Evolutionary conservation across 1,139 yeast species (phyloP).

Genomic region (Taphrina pruni): DNA sequence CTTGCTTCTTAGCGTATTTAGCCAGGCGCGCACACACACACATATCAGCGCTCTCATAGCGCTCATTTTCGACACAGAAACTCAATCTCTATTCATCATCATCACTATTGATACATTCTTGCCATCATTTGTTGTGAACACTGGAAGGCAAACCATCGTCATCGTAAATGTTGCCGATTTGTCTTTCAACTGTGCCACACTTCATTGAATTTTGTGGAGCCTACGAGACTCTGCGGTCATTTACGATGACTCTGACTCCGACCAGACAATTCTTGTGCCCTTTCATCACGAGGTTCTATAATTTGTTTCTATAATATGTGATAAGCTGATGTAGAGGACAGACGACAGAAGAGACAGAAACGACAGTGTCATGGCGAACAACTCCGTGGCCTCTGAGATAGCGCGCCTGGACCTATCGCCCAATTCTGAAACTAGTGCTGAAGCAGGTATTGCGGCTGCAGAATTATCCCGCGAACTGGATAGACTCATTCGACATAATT

Average conservation of each 20-base stretch:
- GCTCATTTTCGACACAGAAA: background rate
- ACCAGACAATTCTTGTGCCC: background rate
- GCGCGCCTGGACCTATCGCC: too few relatives aligned
- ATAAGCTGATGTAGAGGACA: background rate
- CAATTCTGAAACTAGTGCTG: too few relatives aligned
- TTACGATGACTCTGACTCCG: background rate
- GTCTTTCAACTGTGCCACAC: too few relatives aligned
- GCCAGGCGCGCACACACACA: background rate
- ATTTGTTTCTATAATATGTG: background rate
- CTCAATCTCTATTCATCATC: background rate
- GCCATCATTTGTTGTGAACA: too few relatives aligned
- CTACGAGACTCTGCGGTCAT: too few relatives aligned
- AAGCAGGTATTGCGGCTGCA: too few relatives aligned
- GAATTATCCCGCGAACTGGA: background rate
- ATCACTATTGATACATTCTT: background rate
- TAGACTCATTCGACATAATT: background rate
- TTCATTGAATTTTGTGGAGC: too few relatives aligned
- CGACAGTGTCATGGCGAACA: too few relatives aligned
- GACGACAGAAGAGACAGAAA: background rate
- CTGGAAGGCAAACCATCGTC: too few relatives aligned
- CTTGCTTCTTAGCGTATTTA: background rate
- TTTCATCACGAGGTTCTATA: background rate
- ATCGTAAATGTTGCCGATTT: too few relatives aligned
- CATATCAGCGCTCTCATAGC: slow-evolving; percentile 2
- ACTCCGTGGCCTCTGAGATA: too few relatives aligned